Evolutionary conservation across 805 yeast genomes (phyloP).

Genomic region (Jamesozyma hellenica): DNA sequence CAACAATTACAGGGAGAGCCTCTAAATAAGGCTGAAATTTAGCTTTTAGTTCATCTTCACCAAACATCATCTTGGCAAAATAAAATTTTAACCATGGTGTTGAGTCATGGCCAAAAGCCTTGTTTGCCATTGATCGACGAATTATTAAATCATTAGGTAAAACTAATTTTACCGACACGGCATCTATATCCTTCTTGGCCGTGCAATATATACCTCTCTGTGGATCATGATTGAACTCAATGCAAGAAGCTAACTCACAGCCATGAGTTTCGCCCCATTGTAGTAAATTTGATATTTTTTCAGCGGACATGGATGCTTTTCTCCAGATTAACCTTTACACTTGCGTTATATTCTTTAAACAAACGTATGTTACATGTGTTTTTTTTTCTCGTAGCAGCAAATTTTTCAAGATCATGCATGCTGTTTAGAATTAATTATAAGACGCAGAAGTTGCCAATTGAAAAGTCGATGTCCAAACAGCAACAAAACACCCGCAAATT

Average conservation of each 20-base stretch:
- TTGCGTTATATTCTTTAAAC: too few relatives aligned
- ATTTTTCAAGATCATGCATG: too few relatives aligned
- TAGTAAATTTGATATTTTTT: constrained; percentile 6
- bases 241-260: constrained; percentile 22
- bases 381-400: too few relatives aligned
- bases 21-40: constrained; percentile 39
- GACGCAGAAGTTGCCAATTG: too few relatives aligned
- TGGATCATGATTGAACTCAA: constrained; percentile 28
- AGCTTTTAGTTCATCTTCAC: constrained; percentile 8
- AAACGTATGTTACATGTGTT: too few relatives aligned
- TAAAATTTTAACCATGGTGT: constrained; percentile 33
- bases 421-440: too few relatives aligned
- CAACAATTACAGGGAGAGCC: constrained; percentile 39
- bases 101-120: constrained; percentile 17
- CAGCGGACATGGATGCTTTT: not conserved
- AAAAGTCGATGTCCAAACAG: too few relatives aligned
- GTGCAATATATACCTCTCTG: constrained; percentile 32
- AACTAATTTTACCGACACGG: constrained; percentile 9
- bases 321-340: not conserved
- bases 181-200: constrained; percentile 16
- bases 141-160: constrained; percentile 29
- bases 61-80: constrained; percentile 36
- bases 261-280: constrained; percentile 36
- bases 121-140: constrained; percentile 15
- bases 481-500: too few relatives aligned